These are phyloP conservation scores for Lactarius hatsudake DNA, from an alignment of 768 basidiomycete species.

Conservation along the genomic window DNA sequence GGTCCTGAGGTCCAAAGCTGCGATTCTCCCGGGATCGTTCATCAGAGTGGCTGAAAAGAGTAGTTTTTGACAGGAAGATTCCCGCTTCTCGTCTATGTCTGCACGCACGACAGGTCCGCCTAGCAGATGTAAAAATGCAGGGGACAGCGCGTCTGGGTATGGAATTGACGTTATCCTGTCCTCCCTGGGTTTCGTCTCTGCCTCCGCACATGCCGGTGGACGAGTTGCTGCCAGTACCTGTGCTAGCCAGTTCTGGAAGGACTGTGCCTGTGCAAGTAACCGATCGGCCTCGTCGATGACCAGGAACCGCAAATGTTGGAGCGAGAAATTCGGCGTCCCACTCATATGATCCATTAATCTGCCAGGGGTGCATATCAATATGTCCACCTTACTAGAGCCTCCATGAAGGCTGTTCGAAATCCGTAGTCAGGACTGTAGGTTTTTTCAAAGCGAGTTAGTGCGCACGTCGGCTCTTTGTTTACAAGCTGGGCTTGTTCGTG, in stretches of 20 bases:
- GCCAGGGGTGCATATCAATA: slow-evolving; percentile 94
- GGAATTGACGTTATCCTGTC: slow-evolving; percentile 22
- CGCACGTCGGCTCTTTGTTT: slow-evolving; percentile 53
- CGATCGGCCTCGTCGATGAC: slow-evolving; percentile 98
- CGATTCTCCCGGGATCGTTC: slow-evolving; percentile 89
- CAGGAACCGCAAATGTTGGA: slow-evolving; percentile 94
- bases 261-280: slow-evolving; percentile 90
- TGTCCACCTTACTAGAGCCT: slow-evolving; percentile 89
- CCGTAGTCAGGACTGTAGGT: neutral
- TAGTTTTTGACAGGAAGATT: slow-evolving; percentile 84
- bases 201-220: slow-evolving; percentile 30
- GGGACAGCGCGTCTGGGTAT: slow-evolving; percentile 57
- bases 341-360: slow-evolving; percentile 91
- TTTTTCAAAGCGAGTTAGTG: neutral
- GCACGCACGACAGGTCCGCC: slow-evolving; percentile 42
- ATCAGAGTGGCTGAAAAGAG: slow-evolving; percentile 96
- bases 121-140: slow-evolving; percentile 49
- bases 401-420: slow-evolving; percentile 56
- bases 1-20: slow-evolving; percentile 69
- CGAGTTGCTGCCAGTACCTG: slow-evolving; percentile 77
- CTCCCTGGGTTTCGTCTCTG: neutral
- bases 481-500: slow-evolving; percentile 87
- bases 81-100: slow-evolving; percentile 56
- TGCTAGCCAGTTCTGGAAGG: slow-evolving; percentile 93
- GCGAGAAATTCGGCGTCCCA: slow-evolving; percentile 82